Evolutionary conservation across 495 filamentous ascomycete species (phyloP), one percentile per base, ranked within the genome.

Genomic region (Copromyces sp.): DNA sequence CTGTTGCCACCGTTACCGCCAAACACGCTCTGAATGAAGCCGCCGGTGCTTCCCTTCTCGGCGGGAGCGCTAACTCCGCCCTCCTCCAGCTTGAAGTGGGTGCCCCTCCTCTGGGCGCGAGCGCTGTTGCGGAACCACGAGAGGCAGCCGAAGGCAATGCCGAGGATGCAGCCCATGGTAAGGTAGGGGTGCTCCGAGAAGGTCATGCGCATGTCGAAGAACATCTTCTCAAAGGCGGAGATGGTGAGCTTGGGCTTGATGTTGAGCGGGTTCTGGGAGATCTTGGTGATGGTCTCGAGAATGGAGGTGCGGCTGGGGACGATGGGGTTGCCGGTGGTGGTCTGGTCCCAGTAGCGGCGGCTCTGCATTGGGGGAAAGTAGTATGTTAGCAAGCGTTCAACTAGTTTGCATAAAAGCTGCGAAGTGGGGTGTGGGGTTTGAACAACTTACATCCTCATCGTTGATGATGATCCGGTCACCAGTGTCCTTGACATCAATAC

Each of bases 381-480:
- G 17, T 71, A 70, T 53, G 41, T 65, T 37, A 65, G 53, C 53
- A 35, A 35, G 53, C 12, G 53, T 65, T 65, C 53, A 14, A 59
- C 11, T 9, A 59, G 20, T 40, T 9, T 24, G 39, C 1, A 3
- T 41, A 20, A 71, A 72, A 14, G 69, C 44, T 29, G 38, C n/a
- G 35, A 35, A 65, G 53, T 24, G n/a, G n/a, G 35, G 35, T 37
- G 35, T 24, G 35, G 37, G 16, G 38, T 44, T 35, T 40, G 11
- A 72, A 37, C 12, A 88, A 88, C 92, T 90, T 86, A 97, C 94
- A 82, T 97, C 95, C 83, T 98, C 92, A 79, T 99, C 96, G 74
- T 98, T 97, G 81, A 99, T 95, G 70, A 99, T 92, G 47, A 99
- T 94, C 70, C 93, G 87, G 81, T 98, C 95, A 45, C 94, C 93